These are phyloP conservation scores for Fusarium neocosmosporiellum DNA, from an alignment of 2,329 filamentous ascomycete species.

Conservation along the genomic window DNA sequence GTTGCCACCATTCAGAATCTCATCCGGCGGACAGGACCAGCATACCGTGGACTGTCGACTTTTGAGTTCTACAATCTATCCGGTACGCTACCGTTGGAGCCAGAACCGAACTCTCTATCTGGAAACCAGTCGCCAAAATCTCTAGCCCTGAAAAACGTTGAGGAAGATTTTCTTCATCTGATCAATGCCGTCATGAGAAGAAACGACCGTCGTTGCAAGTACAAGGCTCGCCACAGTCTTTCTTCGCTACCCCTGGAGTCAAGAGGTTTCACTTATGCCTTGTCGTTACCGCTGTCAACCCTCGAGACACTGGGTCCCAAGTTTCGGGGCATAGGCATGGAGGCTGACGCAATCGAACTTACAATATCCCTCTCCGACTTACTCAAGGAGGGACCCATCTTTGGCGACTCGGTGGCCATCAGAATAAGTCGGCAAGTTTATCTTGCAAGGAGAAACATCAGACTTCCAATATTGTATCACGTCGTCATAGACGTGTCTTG, in stretches of 20 bases:
- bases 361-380: not conserved
- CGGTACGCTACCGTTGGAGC: not conserved
- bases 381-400: not conserved
- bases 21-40: slow-evolving; percentile 3
- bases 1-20: slow-evolving; percentile 14
- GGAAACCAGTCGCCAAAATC: slow-evolving; percentile 11
- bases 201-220: not conserved
- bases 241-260: slow-evolving; percentile 13
- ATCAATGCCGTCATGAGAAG: not conserved
- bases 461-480: slow-evolving; percentile 6
- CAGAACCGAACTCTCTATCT: not conserved
- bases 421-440: slow-evolving; percentile 11
- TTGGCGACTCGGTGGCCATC: not conserved
- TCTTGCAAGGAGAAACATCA: not conserved
- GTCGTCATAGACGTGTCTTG: not conserved
- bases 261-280: slow-evolving; percentile 16
- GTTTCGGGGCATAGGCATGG: slow-evolving; percentile 5
- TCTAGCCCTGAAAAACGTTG: slow-evolving; percentile 14
- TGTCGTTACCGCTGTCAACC: slow-evolving; percentile 7
- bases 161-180: slow-evolving; percentile 19
- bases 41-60: slow-evolving; percentile 11
- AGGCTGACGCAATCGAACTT: slow-evolving; percentile 11
- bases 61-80: slow-evolving; percentile 26
- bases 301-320: not conserved
- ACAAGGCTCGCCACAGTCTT: slow-evolving; percentile 6